Base-by-base conservation (phyloP, 352 stramenopile species). In the Globisporangium splendens region DNA sequence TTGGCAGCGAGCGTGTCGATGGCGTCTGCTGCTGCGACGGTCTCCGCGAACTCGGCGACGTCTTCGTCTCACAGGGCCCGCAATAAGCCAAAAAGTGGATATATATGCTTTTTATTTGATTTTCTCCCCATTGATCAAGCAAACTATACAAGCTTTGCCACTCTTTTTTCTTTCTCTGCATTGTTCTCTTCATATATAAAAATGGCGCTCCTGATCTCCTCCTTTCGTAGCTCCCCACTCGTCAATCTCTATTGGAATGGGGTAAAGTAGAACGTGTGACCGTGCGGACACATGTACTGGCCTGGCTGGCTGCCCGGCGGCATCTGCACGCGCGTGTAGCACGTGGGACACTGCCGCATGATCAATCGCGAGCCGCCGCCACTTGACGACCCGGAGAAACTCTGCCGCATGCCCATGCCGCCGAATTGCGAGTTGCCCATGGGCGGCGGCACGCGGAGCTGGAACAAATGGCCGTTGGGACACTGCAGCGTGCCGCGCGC, bases 281-380 rank as follows among this genome's bases (percentile, higher is more conserved):
- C 85, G 51, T 93, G 77, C 0, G 85, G 85, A 78, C 85, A 95
- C 83, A 95, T 93, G 74, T 93, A 95, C 72, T 95, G 85, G 24
- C 85, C 85, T 5, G 85, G 79, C 61, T 92, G 85, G 39, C 81
- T 92, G 17, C 83, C 83, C 14, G 83, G 83, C 1, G 85, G 85
- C 85, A 95, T 95, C 59, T 95, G 85, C 54, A 95, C 85, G 51
- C 83, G 85, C 58, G 85, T 95, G 65, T 89, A 89, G 73, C 85
- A 95, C 51, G 85, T 93, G 49, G 85, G 83, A 46, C 85, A 95
- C 72, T 92, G 81, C 8, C 85, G 79, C 85, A 95, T 95, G 50
- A 93, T 73, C 2, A 82, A 69, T 43, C 83, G 55, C 44, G 75
- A 64, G 49, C 72, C 65, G 38, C 52, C 46, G 52, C 46, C 24